Percentiles rank a stretch among this genome's conserved stretches.
These are phyloP conservation scores for Waltergamsia citrina DNA, from an alignment of 2,329 filamentous ascomycete genomes.

Conservation along the genomic window DNA sequence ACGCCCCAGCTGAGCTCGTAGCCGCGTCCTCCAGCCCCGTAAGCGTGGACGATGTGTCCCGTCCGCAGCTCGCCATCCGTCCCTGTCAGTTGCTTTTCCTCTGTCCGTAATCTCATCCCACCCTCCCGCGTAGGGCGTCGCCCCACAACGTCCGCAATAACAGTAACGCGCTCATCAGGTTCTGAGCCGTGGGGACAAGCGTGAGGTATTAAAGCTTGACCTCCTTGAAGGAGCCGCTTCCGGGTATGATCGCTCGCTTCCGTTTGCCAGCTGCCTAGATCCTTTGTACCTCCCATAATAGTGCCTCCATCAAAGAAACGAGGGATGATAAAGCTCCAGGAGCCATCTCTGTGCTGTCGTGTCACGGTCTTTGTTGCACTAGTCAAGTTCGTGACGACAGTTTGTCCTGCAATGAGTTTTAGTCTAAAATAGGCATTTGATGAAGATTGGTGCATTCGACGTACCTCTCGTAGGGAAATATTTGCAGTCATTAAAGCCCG, in stretches of 20 bases:
- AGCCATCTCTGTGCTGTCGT: slow-evolving; percentile 51
- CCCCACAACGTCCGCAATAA: slow-evolving; percentile 33
- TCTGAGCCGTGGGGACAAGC: background rate
- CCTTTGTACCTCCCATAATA: slow-evolving; percentile 55
- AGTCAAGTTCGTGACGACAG: slow-evolving; percentile 24
- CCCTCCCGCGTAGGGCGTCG: slow-evolving; percentile 32
- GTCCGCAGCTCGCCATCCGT: slow-evolving; percentile 5
- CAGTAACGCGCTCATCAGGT: slow-evolving; percentile 15
- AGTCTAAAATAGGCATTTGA: background rate
- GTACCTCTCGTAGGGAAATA: slow-evolving; percentile 23
- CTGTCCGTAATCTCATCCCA: slow-evolving; percentile 43
- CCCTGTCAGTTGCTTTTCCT: slow-evolving; percentile 19
- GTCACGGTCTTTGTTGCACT: slow-evolving; percentile 36
- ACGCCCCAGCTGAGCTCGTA: slow-evolving; percentile 54
- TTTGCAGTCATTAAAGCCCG: slow-evolving; percentile 20
- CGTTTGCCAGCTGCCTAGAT: slow-evolving; percentile 43
- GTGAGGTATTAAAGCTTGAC: slow-evolving; percentile 17
- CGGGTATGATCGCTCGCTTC: slow-evolving; percentile 35
- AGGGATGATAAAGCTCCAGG: slow-evolving; percentile 53
- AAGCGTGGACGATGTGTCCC: slow-evolving; percentile 38
- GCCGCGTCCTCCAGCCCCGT: slow-evolving; percentile 51
- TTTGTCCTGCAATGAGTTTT: slow-evolving; percentile 18
- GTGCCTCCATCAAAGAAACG: slow-evolving; percentile 52
- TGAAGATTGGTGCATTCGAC: background rate
- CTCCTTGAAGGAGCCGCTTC: slow-evolving; percentile 30